phyloP scores from a whole-genome alignment of 192 early-diverging fungal species.

The Pilobolus umbonatus region DNA sequence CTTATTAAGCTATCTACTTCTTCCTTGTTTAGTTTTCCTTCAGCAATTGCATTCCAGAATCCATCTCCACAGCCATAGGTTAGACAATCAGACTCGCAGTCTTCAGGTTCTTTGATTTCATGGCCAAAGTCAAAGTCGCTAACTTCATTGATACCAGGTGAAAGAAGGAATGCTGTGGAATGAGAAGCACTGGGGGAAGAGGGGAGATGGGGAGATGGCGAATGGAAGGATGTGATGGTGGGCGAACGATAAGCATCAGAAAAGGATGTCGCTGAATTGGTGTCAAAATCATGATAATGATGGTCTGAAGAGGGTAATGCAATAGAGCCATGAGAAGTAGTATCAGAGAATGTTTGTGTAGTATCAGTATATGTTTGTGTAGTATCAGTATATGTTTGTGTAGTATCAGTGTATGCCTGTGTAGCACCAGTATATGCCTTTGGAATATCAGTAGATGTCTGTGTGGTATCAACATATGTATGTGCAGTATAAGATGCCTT shows the following conservation, averaged over 20 bases:
- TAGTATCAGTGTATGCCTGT: too few species aligned
- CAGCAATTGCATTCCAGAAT: conserved; percentile 23
- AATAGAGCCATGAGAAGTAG: background rate
- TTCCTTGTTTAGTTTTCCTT: background rate
- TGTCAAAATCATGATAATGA: too few species aligned
- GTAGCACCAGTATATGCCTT: too few species aligned
- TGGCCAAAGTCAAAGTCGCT: too few species aligned
- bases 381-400: too few species aligned
- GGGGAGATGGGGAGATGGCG: background rate
- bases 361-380: too few species aligned
- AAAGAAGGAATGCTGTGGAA: too few species aligned
- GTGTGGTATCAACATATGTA: too few species aligned
- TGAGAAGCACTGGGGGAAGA: background rate
- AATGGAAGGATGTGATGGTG: background rate
- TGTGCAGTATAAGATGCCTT: too few species aligned
- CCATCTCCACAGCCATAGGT: conserved; percentile 24
- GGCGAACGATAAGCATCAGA: background rate
- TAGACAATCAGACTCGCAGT: background rate
- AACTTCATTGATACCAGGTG: too few species aligned
- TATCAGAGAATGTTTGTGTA: background rate
- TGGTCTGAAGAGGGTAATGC: background rate
- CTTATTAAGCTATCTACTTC: conserved; percentile 20
- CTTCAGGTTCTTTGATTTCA: too few species aligned
- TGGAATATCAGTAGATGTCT: too few species aligned
- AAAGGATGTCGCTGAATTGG: background rate